phyloP scores from a whole-genome alignment of 2,329 filamentous ascomycete genomes.

The Fusarium veterinarium region DNA sequence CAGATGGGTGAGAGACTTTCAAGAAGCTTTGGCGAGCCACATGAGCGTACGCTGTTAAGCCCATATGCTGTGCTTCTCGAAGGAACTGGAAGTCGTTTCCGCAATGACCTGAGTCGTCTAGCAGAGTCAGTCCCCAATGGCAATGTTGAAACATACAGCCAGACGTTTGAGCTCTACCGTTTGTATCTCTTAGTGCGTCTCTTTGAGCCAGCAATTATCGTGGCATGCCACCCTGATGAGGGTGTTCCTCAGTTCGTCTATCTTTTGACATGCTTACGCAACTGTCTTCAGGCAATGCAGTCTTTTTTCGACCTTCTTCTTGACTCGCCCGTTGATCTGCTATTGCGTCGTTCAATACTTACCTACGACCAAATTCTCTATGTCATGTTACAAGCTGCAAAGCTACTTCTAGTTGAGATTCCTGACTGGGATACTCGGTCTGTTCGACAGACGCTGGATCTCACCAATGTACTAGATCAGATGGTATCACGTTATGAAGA shows the following conservation, averaged over 20 bases:
- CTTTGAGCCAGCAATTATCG: conserved; percentile 54
- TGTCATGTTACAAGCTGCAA: conserved; percentile 39
- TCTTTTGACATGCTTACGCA: conserved; percentile 49
- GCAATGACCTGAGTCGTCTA: conserved; percentile 48
- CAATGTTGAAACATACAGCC: conserved; percentile 5
- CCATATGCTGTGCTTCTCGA: conserved; percentile 50
- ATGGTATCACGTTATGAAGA: conserved; percentile 19
- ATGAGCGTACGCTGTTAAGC: conserved; percentile 43
- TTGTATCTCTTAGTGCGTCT: conserved; percentile 53
- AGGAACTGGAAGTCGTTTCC: conserved; percentile 48
- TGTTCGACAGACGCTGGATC: conserved; percentile 33
- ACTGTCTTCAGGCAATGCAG: conserved; percentile 50
- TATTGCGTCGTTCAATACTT: conserved; percentile 32
- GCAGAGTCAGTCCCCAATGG: conserved; percentile 44
- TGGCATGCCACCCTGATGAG: conserved; percentile 43
- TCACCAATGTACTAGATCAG: conserved; percentile 25
- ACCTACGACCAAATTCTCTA: conserved; percentile 37
- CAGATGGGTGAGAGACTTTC: conserved; percentile 51
- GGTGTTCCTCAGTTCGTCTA: conserved; percentile 43
- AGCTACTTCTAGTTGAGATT: conserved; percentile 39
- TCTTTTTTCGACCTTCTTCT: conserved; percentile 50
- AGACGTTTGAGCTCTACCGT: conserved; percentile 47
- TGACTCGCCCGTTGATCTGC: conserved; percentile 42
- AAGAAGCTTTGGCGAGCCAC: conserved; percentile 48
- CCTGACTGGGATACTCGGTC: conserved; percentile 39